These are phyloP conservation scores for Flaveria trinervia DNA, from an alignment of 129 eudicot species.

Conservation along the genomic window DNA sequence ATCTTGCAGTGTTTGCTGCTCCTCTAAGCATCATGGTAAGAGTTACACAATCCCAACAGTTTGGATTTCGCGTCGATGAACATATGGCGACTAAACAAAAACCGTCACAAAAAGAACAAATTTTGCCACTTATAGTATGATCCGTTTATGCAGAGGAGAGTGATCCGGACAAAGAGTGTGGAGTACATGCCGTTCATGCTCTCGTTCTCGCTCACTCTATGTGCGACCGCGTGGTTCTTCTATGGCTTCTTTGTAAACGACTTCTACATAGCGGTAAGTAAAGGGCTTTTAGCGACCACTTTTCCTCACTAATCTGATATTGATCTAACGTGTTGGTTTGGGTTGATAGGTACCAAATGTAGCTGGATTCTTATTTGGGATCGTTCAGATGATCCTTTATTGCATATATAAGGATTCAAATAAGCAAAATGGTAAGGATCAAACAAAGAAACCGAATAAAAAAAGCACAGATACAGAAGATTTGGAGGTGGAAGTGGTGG, in stretches of 20 bases:
- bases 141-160: slow-evolving; percentile 48
- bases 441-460: slow-evolving; percentile 1
- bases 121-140: background rate
- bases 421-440: slow-evolving; percentile 19
- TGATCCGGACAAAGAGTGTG: slow-evolving; percentile 65
- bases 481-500: slow-evolving; percentile 29
- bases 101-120: background rate
- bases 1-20: slow-evolving; percentile 69
- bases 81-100: background rate
- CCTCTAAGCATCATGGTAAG: slow-evolving; percentile 73
- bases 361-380: slow-evolving; percentile 60
- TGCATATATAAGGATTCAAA: slow-evolving; percentile 51
- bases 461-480: background rate
- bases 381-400: slow-evolving; percentile 60
- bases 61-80: no score
- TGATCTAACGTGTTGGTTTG: slow-evolving; percentile 4
- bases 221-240: slow-evolving; percentile 77
- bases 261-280: slow-evolving; percentile 61
- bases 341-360: slow-evolving; percentile 59
- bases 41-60: background rate
- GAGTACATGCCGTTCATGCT: slow-evolving; percentile 74
- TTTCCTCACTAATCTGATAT: background rate
- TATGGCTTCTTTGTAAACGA: slow-evolving; percentile 64
- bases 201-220: slow-evolving; percentile 58
- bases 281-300: background rate